These are phyloP conservation scores for Lactarius hengduanensis DNA, from an alignment of 768 basidiomycete species.

Conservation along the genomic window DNA sequence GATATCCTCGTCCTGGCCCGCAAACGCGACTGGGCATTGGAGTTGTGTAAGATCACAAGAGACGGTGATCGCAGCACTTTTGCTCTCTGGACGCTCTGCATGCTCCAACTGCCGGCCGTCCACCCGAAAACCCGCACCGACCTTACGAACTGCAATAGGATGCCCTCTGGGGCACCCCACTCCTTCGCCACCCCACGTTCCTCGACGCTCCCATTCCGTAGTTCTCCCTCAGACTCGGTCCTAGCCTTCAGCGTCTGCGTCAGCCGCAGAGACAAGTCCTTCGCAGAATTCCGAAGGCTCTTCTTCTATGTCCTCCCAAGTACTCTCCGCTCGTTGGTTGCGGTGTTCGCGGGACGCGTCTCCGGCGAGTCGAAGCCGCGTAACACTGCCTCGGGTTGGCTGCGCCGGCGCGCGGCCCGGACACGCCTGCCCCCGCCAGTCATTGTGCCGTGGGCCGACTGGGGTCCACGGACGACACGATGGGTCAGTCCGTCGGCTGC, in stretches of 20 bases:
- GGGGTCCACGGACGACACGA: conserved; percentile 16
- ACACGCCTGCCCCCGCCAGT: not conserved
- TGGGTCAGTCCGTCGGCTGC: not conserved
- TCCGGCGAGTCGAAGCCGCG: not conserved
- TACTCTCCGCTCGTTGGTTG: not conserved
- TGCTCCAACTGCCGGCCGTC: conserved; percentile 13
- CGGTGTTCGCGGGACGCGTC: not conserved
- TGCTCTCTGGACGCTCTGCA: conserved; percentile 6
- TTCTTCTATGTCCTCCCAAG: conserved; percentile 10
- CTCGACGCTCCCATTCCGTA: conserved; percentile 13
- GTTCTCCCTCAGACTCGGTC: conserved; percentile 9
- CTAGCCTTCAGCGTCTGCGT: conserved; percentile 11
- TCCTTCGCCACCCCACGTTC: not conserved
- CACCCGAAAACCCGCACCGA: conserved; percentile 1
- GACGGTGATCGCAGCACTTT: not conserved
- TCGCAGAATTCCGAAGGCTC: not conserved
- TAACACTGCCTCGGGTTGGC: not conserved
- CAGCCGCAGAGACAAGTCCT: not conserved
- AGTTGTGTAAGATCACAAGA: conserved; percentile 3
- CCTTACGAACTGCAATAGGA: not conserved
- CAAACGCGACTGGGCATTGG: conserved; percentile 16
- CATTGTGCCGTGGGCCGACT: conserved; percentile 14
- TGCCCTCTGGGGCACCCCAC: not conserved
- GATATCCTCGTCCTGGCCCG: conserved; percentile 6
- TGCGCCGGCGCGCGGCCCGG: not conserved